These are phyloP conservation scores for Orbilia javanica DNA, from an alignment of 2,329 filamentous ascomycete genomes.

Conservation along the genomic window DNA sequence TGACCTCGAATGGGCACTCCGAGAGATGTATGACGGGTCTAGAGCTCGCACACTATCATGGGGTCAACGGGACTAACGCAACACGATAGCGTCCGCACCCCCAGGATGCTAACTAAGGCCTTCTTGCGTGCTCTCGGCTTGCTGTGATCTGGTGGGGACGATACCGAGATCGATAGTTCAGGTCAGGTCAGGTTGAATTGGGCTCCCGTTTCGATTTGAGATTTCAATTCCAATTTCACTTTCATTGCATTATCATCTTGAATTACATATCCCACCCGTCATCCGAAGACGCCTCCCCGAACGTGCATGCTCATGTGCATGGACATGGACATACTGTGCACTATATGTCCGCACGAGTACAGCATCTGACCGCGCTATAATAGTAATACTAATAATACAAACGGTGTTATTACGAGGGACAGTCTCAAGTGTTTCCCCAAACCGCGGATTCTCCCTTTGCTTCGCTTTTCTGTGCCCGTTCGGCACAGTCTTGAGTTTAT, in stretches of 20 bases:
- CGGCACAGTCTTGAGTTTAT: constrained; percentile 39
- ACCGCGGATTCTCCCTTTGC: constrained; percentile 27
- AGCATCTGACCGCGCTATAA: constrained; percentile 35
- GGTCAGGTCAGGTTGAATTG: not conserved
- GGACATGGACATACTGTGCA: not conserved
- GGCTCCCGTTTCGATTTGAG: constrained; percentile 4
- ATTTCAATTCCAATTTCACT: constrained; percentile 1
- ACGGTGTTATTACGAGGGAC: constrained; percentile 23
- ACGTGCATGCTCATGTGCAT: not conserved
- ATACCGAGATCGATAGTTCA: constrained; percentile 34
- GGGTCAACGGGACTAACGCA: constrained; percentile 56
- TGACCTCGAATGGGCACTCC: constrained; percentile 47
- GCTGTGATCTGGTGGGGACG: constrained; percentile 17
- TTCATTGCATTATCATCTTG: not conserved
- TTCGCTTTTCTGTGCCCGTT: constrained; percentile 25
- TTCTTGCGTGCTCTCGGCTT: constrained; percentile 32
- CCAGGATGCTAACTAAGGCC: constrained; percentile 3
- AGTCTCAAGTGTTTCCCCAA: constrained; percentile 3
- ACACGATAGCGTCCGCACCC: constrained; percentile 55
- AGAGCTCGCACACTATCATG: constrained; percentile 55
- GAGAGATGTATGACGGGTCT: constrained; percentile 45
- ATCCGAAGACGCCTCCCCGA: constrained; percentile 8
- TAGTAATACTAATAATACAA: constrained; percentile 6
- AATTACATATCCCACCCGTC: constrained; percentile 2
- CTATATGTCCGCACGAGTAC: not conserved